Evolutionary conservation across 306 rosid species (phyloP).

Genomic region (Abrus precatorius): DNA sequence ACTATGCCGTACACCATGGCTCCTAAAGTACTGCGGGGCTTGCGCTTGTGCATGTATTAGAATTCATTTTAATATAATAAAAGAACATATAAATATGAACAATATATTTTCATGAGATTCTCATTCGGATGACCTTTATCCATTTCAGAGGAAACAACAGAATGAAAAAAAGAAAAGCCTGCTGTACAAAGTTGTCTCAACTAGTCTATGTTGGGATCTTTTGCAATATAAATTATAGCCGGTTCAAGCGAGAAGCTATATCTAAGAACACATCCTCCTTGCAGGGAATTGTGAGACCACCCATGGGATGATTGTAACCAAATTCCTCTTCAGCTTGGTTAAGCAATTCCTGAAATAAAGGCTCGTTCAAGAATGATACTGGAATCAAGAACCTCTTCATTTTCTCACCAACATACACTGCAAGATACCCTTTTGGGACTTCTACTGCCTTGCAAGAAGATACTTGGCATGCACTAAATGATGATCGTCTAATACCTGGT

Average conservation of each 20-base stretch:
- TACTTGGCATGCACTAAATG: slow-evolving; percentile 32
- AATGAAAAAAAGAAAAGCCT: not conserved
- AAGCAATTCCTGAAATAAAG: slow-evolving; percentile 55
- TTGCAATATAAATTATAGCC: not conserved
- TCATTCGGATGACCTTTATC: not conserved
- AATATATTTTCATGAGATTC: slow-evolving; percentile 5
- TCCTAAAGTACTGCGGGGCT: not conserved
- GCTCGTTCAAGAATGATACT: slow-evolving; percentile 51
- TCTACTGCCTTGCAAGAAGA: slow-evolving; percentile 4
- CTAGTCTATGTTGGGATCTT: not conserved
- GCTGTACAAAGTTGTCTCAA: slow-evolving; percentile 33
- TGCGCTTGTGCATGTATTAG: slow-evolving; percentile 1
- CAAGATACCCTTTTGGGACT: slow-evolving; percentile 57
- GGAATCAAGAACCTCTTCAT: slow-evolving; percentile 60
- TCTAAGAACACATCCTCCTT: slow-evolving; percentile 53
- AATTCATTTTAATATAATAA: not conserved
- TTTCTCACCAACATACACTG: slow-evolving; percentile 64
- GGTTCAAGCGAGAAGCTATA: slow-evolving; percentile 45
- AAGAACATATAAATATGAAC: not conserved
- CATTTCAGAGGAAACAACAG: slow-evolving; percentile 12
- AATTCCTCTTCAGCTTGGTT: slow-evolving; percentile 60
- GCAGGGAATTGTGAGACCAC: slow-evolving; percentile 65
- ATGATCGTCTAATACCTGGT: slow-evolving; percentile 40
- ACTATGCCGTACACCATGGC: not conserved
- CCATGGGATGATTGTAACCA: slow-evolving; percentile 63